Base-by-base conservation (phyloP, 805 yeast species). In the Spathaspora gorwiae region DNA sequence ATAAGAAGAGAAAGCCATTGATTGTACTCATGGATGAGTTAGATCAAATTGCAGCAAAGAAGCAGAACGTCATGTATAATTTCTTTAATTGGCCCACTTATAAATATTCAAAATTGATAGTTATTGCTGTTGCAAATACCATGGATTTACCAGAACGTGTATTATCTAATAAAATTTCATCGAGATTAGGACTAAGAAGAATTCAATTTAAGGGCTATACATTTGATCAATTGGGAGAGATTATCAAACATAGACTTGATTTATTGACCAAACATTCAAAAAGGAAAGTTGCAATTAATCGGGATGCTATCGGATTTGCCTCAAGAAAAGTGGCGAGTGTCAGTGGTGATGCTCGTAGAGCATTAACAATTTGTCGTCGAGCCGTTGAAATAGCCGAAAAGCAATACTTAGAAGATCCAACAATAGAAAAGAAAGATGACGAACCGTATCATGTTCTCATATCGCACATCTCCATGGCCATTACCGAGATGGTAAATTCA, bases 71-170 rank as follows among this genome's bases (percentile, higher is more conserved):
- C 32, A 83, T 92, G 84, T 94, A 94, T 68, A 94, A 94, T 62
- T 89, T 94, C 59, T 90, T 94, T 74, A 94, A 94, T 65, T 94
- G 99, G 99, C 97, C 99, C 5, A 81, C 96, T 0, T 81, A 87
- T 56, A 70, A 78, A 10, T 72, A 81, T 52, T 90, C 98, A 5
- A 83, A 83, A 55, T 70, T 94, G 42, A 80, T 94, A 42, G 95
- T 94, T 2, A 74, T 94, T 36, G 97, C 98, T 0, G 90, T 94
- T 29, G 97, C 98, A 4, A 94, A 94, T 62, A 90, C 97, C 0
- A 90, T 94, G 97, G 98, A 94, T 67, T 68, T 94, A 40, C 98
- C 99, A 0, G 99, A 94, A 60, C 72, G 97, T 43, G 75, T 83
- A 42, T 69, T 94, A 35, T 81, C 94, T 14, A 92, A 89, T 64